Evolutionary conservation across 2,329 filamentous ascomycete species (phyloP).

Genomic region (Podosphaera xanthii): DNA sequence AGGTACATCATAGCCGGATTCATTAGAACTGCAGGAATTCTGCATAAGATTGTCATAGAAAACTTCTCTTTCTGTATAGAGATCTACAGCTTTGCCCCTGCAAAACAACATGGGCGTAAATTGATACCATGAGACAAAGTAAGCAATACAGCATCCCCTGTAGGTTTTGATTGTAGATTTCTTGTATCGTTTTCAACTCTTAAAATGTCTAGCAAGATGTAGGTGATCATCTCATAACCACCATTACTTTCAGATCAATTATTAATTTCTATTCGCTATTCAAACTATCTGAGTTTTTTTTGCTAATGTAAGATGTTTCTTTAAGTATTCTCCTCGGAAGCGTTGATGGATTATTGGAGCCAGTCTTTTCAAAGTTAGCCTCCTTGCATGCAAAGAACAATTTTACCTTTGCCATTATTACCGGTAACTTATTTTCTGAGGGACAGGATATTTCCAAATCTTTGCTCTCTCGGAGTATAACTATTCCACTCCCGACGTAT

Average conservation of each 20-base stretch:
- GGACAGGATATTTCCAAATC: slow-evolving; percentile 35
- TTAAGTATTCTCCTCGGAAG: slow-evolving; percentile 43
- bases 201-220: neutral
- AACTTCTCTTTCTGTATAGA: no score
- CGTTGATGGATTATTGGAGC: slow-evolving; percentile 54
- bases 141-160: no score
- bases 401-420: slow-evolving; percentile 67
- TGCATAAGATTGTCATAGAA: no score
- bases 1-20: no score
- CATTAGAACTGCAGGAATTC: no score
- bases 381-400: slow-evolving; percentile 67
- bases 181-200: neutral
- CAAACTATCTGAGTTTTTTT: neutral
- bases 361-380: slow-evolving; percentile 59
- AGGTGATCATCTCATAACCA: neutral
- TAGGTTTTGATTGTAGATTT: no score
- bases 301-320: neutral
- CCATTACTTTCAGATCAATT: neutral
- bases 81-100: no score
- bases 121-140: no score
- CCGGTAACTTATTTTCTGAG: slow-evolving; percentile 60
- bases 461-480: slow-evolving; percentile 49
- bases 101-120: no score
- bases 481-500: slow-evolving; percentile 65
- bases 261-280: neutral